Conservation (phyloP, 2,329 filamentous ascomycete species). For the Exophiala viscosa region DNA sequence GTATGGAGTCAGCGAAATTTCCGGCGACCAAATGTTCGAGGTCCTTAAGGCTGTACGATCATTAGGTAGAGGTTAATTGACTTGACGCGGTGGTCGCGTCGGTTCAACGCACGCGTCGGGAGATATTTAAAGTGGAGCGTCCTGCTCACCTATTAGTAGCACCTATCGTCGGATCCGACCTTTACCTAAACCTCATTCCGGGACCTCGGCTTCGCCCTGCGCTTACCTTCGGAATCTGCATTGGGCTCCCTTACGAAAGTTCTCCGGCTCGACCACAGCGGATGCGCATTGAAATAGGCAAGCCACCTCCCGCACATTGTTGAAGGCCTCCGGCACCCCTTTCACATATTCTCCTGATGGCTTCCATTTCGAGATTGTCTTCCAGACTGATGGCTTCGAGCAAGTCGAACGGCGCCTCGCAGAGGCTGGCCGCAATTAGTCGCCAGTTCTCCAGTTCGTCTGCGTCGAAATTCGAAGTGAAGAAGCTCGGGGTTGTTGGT, state of each 20-base stretch:
- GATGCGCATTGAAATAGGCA: background rate
- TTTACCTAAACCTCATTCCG: no score
- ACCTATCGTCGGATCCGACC: no score
- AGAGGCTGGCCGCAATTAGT: constrained; percentile 34
- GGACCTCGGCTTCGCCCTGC: background rate
- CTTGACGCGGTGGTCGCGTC: background rate
- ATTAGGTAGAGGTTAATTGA: background rate
- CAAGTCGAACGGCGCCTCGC: constrained; percentile 32
- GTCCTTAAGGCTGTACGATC: background rate
- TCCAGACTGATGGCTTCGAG: constrained; percentile 38
- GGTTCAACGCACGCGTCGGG: background rate
- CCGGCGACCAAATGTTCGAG: background rate
- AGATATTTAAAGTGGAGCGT: background rate
- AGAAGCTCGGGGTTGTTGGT: constrained; percentile 84
- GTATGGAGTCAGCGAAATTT: background rate
- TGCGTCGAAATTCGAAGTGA: constrained; percentile 65
- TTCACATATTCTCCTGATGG: constrained; percentile 13
- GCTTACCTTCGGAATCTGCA: background rate
- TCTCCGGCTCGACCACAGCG: background rate
- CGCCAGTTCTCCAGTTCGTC: constrained; percentile 68
- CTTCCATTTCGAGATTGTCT: constrained; percentile 19
- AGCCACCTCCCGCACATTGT: background rate
- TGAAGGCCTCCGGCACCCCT: background rate
- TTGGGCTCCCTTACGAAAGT: background rate
- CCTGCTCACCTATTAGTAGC: no score